Percentiles rank a stretch among this genome's conserved stretches.
phyloP scores from a whole-genome alignment of 139 green algal genomes.

The Coelastrella sp. region DNA sequence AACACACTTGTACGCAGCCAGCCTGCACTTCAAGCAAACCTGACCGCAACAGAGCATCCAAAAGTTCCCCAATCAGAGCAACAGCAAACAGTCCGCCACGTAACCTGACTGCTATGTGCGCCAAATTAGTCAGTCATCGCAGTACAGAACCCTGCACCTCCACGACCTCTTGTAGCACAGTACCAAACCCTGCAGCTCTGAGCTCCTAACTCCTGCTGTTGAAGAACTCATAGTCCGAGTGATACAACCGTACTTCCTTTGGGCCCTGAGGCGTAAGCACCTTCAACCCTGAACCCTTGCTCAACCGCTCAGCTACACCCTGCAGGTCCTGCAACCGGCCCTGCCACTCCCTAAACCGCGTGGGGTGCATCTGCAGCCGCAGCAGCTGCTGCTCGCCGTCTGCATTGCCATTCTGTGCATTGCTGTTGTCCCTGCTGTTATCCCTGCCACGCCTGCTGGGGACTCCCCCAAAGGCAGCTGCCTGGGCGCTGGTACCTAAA shows the following conservation, averaged over 20 bases:
- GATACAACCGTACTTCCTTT: conserved; percentile 56
- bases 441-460: background rate
- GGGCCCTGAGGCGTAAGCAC: conserved; percentile 57
- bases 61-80: too few relatives aligned
- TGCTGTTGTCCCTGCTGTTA: background rate
- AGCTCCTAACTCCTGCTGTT: background rate
- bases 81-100: too few relatives aligned
- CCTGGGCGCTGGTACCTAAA: conserved; percentile 40
- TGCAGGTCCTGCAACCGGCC: conserved; percentile 60
- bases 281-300: conserved; percentile 56
- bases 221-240: conserved; percentile 78
- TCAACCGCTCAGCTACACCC: conserved; percentile 58
- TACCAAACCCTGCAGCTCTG: too few relatives aligned
- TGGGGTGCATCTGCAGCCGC: conserved; percentile 26
- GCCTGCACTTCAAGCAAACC: too few relatives aligned
- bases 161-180: too few relatives aligned
- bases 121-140: too few relatives aligned
- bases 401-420: background rate
- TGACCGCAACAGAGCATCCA: too few relatives aligned
- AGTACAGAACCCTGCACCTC: too few relatives aligned
- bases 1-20: too few relatives aligned
- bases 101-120: too few relatives aligned
- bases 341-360: conserved; percentile 38
- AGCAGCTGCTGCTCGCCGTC: background rate
- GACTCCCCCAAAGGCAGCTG: background rate